A percentile compares a stretch with the other conserved stretches of the same genome.
Evolutionary conservation across 768 basidiomycete genomes (phyloP).

Genomic region (Leccinum rimulosum): DNA sequence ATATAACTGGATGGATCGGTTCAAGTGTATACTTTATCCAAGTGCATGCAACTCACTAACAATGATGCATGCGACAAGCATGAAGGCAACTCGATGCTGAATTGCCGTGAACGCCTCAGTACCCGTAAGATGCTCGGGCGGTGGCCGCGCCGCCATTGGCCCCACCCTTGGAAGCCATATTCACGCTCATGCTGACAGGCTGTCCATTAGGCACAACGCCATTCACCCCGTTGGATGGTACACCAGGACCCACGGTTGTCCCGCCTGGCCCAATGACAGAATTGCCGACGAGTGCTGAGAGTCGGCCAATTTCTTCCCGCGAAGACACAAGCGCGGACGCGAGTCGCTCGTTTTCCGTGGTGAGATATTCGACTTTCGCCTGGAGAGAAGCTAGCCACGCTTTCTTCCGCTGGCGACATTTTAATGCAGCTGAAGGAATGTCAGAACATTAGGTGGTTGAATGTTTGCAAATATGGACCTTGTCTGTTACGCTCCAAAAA

Average conservation of each 20-base stretch:
- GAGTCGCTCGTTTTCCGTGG: conserved; percentile 94
- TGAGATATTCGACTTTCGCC: conserved; percentile 87
- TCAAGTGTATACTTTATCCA: not conserved
- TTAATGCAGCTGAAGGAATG: conserved; percentile 74
- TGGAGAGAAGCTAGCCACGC: conserved; percentile 94
- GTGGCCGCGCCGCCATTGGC: conserved; percentile 29
- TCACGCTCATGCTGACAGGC: conserved; percentile 44
- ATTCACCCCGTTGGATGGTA: conserved; percentile 27
- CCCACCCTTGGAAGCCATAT: conserved; percentile 37
- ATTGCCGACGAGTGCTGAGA: conserved; percentile 71
- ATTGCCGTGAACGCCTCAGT: conserved; percentile 23
- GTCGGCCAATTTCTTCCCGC: conserved; percentile 87
- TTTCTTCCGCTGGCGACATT: conserved; percentile 99
- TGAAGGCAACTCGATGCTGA: conserved; percentile 1
- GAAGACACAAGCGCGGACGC: conserved; percentile 82
- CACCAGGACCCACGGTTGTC: conserved; percentile 29
- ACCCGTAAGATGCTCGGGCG: conserved; percentile 40
- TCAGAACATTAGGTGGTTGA: conserved; percentile 4
- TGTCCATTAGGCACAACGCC: conserved; percentile 31
- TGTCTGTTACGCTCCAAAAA: conserved; percentile 97
- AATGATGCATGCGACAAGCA: conserved; percentile 8
- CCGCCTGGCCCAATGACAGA: conserved; percentile 48
- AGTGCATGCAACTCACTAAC: conserved; percentile 16
- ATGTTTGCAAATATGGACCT: conserved; percentile 48
- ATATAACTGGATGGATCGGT: conserved; percentile 12